phyloP scores from a whole-genome alignment of 441 rosid species.

The Omphalea diandra region DNA sequence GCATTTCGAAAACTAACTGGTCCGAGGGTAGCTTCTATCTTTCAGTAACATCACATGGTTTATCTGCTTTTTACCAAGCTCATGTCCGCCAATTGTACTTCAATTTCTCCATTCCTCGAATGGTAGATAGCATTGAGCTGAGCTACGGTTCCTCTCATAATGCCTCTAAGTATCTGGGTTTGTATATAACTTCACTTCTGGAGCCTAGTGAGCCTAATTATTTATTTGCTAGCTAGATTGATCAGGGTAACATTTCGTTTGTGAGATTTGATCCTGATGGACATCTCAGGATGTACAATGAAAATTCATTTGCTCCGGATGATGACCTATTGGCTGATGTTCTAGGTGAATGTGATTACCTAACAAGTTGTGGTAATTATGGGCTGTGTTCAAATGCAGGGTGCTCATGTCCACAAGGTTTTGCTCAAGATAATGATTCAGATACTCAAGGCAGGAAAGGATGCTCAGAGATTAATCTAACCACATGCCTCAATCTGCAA shows the following conservation, averaged over 20 bases:
- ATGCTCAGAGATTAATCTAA: neutral
- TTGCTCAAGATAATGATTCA: neutral
- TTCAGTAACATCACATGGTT: neutral
- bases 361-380: slow-evolving; percentile 1
- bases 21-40: neutral
- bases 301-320: neutral
- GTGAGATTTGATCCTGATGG: slow-evolving; percentile 9
- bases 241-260: neutral
- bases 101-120: neutral
- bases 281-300: slow-evolving; percentile 2
- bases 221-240: neutral
- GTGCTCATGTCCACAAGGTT: slow-evolving; percentile 2
- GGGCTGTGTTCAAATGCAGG: neutral
- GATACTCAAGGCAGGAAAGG: neutral
- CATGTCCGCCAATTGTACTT: neutral
- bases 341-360: slow-evolving; percentile 5
- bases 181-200: neutral
- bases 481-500: neutral
- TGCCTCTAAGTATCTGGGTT: neutral
- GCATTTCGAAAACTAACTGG: neutral
- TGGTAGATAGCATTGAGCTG: neutral
- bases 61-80: neutral
- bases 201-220: neutral
- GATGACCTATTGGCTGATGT: neutral
- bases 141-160: too few species aligned